Conservation (phyloP, 2,329 filamentous ascomycete species). For the Aureobasidium sp. region DNA sequence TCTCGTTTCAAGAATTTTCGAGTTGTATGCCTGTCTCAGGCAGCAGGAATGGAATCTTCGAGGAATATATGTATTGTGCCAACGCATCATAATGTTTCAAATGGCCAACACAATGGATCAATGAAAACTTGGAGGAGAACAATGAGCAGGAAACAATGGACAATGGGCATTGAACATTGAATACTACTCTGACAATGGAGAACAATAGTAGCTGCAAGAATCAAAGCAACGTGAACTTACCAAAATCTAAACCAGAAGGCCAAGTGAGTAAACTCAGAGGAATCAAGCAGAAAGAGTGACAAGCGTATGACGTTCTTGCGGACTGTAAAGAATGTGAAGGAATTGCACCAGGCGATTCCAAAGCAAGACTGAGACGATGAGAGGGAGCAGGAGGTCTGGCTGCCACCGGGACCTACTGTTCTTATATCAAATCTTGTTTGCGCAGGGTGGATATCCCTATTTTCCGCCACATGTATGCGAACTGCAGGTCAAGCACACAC, state of each 20-base stretch:
- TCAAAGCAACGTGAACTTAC: not conserved
- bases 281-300: slow-evolving; percentile 1
- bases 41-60: not conserved
- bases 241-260: not conserved
- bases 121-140: slow-evolving; percentile 6
- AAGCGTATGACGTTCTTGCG: not conserved
- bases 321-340: slow-evolving; percentile 10
- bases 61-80: not conserved
- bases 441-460: slow-evolving; percentile 1
- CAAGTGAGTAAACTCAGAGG: not conserved
- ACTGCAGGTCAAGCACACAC: slow-evolving; percentile 4
- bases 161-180: not conserved
- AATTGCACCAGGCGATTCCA: slow-evolving; percentile 13
- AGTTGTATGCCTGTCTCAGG: not conserved
- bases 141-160: not conserved
- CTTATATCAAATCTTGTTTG: slow-evolving; percentile 6
- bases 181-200: not conserved
- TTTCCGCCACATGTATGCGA: slow-evolving; percentile 3
- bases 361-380: not conserved
- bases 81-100: not conserved
- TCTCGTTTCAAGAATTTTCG: not conserved
- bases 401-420: not conserved
- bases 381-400: not conserved
- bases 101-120: not conserved
- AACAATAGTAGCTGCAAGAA: not conserved